Conservation (phyloP, 1,284 basidiomycete species). For the Inonotus obliquus region DNA sequence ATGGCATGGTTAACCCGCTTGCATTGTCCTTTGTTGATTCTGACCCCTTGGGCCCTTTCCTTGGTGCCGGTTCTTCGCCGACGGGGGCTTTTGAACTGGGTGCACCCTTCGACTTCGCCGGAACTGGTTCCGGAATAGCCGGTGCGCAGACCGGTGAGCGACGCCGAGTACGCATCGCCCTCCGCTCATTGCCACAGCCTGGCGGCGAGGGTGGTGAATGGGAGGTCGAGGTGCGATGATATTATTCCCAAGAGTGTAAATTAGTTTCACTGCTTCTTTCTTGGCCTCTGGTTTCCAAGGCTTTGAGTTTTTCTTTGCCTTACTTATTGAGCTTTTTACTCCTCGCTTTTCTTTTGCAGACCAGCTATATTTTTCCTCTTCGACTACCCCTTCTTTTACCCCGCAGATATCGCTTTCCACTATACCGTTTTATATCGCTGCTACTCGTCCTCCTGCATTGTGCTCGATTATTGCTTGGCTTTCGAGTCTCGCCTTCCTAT, state of each 20-base stretch:
- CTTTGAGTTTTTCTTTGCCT: not conserved
- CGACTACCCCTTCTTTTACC: not conserved
- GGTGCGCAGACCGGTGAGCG: constrained; percentile 34
- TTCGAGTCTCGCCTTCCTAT: not conserved
- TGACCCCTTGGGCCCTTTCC: constrained; percentile 16
- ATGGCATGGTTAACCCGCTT: not conserved
- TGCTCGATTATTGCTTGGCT: not conserved
- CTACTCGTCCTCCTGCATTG: not conserved
- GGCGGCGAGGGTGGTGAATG: constrained; percentile 65
- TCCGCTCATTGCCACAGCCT: constrained; percentile 55
- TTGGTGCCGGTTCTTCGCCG: constrained; percentile 6
- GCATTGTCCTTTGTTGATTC: constrained; percentile 8
- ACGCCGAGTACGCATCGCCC: constrained; percentile 49
- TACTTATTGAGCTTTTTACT: not conserved
- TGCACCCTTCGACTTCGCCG: constrained; percentile 1
- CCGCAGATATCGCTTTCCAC: not conserved
- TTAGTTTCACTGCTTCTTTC: too few species aligned
- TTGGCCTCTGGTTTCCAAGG: not conserved
- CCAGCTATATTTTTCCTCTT: not conserved
- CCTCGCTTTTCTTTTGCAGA: not conserved
- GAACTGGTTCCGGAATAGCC: constrained; percentile 29
- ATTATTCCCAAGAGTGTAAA: not conserved
- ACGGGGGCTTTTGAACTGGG: not conserved
- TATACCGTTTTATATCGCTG: not conserved
- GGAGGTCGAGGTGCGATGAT: constrained; percentile 52